These are phyloP conservation scores for Ogataea methylovora DNA, from an alignment of 805 yeast genomes.

Conservation along the genomic window DNA sequence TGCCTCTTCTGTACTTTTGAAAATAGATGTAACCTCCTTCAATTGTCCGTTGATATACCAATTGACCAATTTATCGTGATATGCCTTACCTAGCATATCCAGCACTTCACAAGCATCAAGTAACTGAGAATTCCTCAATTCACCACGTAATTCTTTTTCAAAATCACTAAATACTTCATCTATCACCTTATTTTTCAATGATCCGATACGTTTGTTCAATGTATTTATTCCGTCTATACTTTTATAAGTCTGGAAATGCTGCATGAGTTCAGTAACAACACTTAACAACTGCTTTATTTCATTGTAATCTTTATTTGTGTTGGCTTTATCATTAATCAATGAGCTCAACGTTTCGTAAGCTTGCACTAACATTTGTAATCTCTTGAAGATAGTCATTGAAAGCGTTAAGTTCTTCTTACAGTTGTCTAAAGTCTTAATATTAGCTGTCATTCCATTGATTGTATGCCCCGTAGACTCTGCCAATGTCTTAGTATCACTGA, in stretches of 20 bases:
- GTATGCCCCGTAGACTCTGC: slow-evolving; percentile 51
- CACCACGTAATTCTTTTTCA: slow-evolving; percentile 38
- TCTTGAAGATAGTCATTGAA: slow-evolving; percentile 78
- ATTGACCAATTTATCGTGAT: slow-evolving; percentile 50
- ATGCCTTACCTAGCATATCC: slow-evolving; percentile 52
- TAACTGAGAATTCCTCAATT: slow-evolving; percentile 28
- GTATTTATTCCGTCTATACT: slow-evolving; percentile 74
- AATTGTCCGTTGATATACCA: slow-evolving; percentile 71
- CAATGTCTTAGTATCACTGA: slow-evolving; percentile 37
- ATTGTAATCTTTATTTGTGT: slow-evolving; percentile 27
- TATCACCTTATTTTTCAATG: slow-evolving; percentile 51
- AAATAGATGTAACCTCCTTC: slow-evolving; percentile 68
- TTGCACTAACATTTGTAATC: slow-evolving; percentile 77
- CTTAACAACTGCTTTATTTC: slow-evolving; percentile 56
- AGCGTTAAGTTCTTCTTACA: slow-evolving; percentile 78
- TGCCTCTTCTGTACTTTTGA: slow-evolving; percentile 81
- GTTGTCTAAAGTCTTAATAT: slow-evolving; percentile 70
- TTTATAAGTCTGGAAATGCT: slow-evolving; percentile 71
- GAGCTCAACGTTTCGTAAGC: slow-evolving; percentile 58
- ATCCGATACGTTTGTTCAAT: slow-evolving; percentile 50
- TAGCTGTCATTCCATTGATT: slow-evolving; percentile 64
- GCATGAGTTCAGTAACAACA: slow-evolving; percentile 67
- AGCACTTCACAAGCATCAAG: slow-evolving; percentile 66
- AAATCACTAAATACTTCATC: slow-evolving; percentile 72
- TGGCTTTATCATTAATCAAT: slow-evolving; percentile 28